A percentile compares a stretch with the other conserved stretches of the same genome.
Conservation (phyloP, 257 asterid species). For the Ballota nigra region DNA sequence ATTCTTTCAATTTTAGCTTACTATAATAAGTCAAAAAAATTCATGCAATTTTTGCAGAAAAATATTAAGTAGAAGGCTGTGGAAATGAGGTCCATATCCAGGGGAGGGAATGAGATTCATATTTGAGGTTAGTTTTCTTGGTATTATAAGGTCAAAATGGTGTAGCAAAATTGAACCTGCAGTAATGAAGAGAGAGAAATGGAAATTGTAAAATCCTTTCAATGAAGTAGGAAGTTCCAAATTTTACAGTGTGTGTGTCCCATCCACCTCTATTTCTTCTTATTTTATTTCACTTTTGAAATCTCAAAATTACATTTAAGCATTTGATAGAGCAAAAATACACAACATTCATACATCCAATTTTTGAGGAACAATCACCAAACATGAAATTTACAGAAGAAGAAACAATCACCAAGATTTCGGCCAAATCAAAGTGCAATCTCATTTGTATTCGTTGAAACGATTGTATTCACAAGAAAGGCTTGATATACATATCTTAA, state of each 20-base stretch:
- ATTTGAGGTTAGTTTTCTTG: constrained; percentile 1
- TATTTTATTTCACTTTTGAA: not conserved
- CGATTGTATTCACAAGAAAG: too few relatives aligned
- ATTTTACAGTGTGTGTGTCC: too few relatives aligned
- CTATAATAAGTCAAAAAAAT: constrained; percentile 27
- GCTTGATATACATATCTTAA: too few relatives aligned
- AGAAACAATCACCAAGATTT: too few relatives aligned
- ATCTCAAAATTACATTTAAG: too few relatives aligned
- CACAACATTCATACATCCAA: not conserved
- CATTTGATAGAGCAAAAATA: not conserved
- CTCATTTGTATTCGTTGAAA: too few relatives aligned
- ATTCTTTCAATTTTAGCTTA: constrained; percentile 29
- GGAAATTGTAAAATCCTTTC: not conserved
- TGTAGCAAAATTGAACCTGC: not conserved
- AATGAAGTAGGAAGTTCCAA: not conserved
- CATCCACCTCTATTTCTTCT: not conserved
- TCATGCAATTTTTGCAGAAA: not conserved
- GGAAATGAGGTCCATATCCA: not conserved
- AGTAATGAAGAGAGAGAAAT: constrained; percentile 5
- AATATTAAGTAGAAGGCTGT: not conserved
- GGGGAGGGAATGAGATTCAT: not conserved
- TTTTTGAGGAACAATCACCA: too few relatives aligned
- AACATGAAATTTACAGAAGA: too few relatives aligned
- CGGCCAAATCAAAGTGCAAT: too few relatives aligned
- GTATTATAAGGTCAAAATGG: not conserved